Evolutionary conservation across 1,139 yeast species (phyloP), one percentile per base, ranked within the genome.

Genomic region (Blastobotrys petasosporus): DNA sequence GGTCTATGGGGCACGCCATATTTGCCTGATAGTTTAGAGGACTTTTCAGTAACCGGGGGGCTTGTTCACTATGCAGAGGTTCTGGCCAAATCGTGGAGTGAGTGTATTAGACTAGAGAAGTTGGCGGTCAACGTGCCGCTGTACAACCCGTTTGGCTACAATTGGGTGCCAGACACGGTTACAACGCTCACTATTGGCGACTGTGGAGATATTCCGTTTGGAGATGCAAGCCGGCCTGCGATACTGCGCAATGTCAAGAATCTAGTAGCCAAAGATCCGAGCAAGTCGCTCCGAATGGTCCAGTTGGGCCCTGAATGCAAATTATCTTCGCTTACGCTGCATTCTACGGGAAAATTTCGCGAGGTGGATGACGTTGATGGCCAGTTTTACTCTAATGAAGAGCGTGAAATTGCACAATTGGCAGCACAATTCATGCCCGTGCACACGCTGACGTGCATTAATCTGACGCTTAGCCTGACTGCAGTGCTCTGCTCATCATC

Each of bases 361-460:
- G 45, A 42, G 8, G 29, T 30, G 15, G 45, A 42, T 20, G 45
- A 42, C 31, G 34, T 40, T 17, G 45, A 42, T 4, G 45, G 45
- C 5, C 32, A n/a, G 16, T 42, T 16, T 17, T 42, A 13, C 17
- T 36, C 41, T 2, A 29, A 16, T 3, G 32, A 36, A 17, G 45
- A 42, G 37, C 12, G 34, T 12, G 31, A 17, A 16, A 37, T 42
- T 10, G 32, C 25, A 3, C 37, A 42, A 15, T 28, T 5, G 12
- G 41, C 37, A 8, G 16, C 9, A 12, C 15, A 9, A 23, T 42
- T 42, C 37, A 9, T 40, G 32, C 29, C 39, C 6, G 41, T 31
- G n/a, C 23, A 15, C 2, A 33, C 38, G 3, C 32, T 42, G 25
- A 8, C 7, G 13, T 44, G 31, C 12, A 16, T 15, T 3, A 12